Conservation (phyloP, 768 basidiomycete species). For the Sarcodon sp. region DNA sequence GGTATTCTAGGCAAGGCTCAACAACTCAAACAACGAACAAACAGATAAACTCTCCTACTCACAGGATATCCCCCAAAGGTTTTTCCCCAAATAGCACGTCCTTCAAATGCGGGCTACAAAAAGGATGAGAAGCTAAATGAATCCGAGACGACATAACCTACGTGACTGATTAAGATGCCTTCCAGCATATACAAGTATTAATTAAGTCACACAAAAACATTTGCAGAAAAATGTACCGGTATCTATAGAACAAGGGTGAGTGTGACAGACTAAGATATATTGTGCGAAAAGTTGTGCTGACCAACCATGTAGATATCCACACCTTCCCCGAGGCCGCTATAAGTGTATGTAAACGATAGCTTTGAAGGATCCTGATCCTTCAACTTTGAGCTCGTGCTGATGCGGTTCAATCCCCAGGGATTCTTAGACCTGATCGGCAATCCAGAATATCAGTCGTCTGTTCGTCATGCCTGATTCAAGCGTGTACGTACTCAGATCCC, state of each 20-base stretch:
- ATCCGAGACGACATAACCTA: neutral
- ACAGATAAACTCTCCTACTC: neutral
- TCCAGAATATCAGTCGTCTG: neutral
- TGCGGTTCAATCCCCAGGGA: slow-evolving; percentile 11
- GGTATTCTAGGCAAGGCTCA: slow-evolving; percentile 12
- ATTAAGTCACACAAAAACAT: no score
- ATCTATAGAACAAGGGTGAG: neutral
- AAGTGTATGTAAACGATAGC: slow-evolving; percentile 12
- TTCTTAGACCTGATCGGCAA: slow-evolving; percentile 7
- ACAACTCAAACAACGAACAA: neutral
- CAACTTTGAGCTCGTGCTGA: slow-evolving; percentile 6
- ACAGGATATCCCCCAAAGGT: neutral
- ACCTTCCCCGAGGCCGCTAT: slow-evolving; percentile 14
- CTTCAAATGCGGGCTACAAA: neutral
- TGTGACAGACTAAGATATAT: neutral
- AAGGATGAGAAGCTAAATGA: slow-evolving; percentile 3
- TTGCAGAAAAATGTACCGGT: slow-evolving; percentile 9
- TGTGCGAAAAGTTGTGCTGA: slow-evolving; percentile 2
- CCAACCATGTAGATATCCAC: slow-evolving; percentile 31
- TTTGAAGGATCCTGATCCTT: slow-evolving; percentile 4
- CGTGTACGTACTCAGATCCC: slow-evolving; percentile 5
- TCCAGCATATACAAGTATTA: neutral
- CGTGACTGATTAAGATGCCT: neutral
- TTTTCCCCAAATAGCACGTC: neutral
- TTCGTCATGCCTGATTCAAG: neutral